Evolutionary conservation across 192 early-diverging fungal species (phyloP), one percentile per base, ranked within the genome.

Genomic region (Borealophlyctis nickersoniae): DNA sequence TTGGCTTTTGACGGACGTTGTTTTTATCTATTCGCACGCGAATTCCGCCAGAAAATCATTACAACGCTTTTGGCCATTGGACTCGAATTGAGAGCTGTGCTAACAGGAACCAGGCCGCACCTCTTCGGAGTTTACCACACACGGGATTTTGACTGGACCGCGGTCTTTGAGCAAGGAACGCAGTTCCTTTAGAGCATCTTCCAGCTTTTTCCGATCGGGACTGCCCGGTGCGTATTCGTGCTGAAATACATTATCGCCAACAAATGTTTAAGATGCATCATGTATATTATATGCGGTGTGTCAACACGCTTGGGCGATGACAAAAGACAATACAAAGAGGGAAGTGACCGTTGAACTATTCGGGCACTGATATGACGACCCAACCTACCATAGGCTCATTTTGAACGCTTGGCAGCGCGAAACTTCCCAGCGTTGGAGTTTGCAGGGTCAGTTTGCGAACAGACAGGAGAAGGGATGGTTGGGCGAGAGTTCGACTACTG

Each of bases 51-150:
- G n/a, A n/a, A n/a, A n/a, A n/a, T n/a, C n/a, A n/a, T n/a, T n/a
- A n/a, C n/a, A n/a, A n/a, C n/a, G 13, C 23, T 22, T 26, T 19
- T 4, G 27, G 11, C 24, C 61, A 34, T 19, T 19, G 34, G 33
- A 13, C 31, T n/a, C 4, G 61, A n/a, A 60, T 19, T 24, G 19
- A 50, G 28, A 56, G 14, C 9, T 60, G 36, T 52, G 7, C 35
- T 19, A 23, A 53, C n/a, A n/a, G 49, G 9, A 45, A 19, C 39
- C 39, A 19, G 9, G 9, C 56, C 1, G 9, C 74, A 92, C 82
- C 86, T 92, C 81, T 70, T 91, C 70, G 69, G 93, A 94, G 71
- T 94, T 91, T 67, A 96, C 85, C 51, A 96, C 74, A 61, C 86
- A 65, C 26, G 94, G 94, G 57, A 98, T 79, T 45, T 92, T 81